Base-by-base conservation (phyloP, 1,284 basidiomycete species). In the Cryptococcus floricola region DNA sequence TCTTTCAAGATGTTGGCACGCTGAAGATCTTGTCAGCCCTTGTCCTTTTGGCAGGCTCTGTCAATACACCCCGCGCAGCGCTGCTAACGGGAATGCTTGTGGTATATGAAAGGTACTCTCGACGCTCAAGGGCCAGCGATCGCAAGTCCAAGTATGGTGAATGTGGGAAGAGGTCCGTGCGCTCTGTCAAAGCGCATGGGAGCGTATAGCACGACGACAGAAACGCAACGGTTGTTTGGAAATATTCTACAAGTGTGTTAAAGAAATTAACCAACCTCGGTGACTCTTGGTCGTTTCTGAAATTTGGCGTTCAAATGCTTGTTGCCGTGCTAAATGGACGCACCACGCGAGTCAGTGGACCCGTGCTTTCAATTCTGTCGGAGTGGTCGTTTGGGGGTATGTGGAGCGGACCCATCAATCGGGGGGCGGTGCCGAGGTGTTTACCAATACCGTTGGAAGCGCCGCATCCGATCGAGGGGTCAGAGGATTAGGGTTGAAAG, bases 1-100 rank as follows among this genome's bases (percentile, higher is more conserved):
- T 99, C 96, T 84, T 99, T 98, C 66, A 98, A 84, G 57, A 98
- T 97, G 75, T 98, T 98, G 60, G 94, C 87, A 64, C 96, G 90
- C 94, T 98, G 79, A 56, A 64, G 43, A 13, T 13, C 6, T 37
- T 19, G 48, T 59, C 54, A 59, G 53, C 51, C 10, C 19, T 16
- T 18, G 34, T 38, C 2, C 38, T 0, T 39, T 3, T n/a, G 34
- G 4, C 39, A 39, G 23, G 16, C 23, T 9, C 8, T 10, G 28
- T 34, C 31, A 34, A 10, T 10, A 34, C 28, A 34, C 18, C 8
- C 8, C 37, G 48, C 19, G 37, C 10, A 19, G 7, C 2, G 34
- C 8, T 38, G 18, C 18, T 9, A 23, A 19, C 13, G 48, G 28
- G 4, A 49, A 14, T 45, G 38, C 43, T 18, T 25, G 45, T 47